Conservation (phyloP, 805 yeast species). For the Kazachstania martiniae region DNA sequence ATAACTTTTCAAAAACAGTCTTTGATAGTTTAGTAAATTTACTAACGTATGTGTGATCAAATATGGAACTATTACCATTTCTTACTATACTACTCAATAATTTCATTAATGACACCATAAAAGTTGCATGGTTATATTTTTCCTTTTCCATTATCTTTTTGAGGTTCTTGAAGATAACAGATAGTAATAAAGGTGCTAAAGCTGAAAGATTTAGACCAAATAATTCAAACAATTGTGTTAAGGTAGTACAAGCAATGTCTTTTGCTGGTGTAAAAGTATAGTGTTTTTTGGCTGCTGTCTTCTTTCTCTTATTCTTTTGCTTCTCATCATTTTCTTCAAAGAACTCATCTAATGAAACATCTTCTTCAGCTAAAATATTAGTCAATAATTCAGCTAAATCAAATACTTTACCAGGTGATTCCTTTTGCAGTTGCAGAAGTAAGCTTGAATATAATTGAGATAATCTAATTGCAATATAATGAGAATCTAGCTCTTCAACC, state of each 20-base stretch:
- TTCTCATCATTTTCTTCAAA: constrained; percentile 1
- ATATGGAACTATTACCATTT: constrained; percentile 7
- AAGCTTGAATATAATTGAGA: constrained; percentile 15
- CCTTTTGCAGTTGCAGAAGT: constrained; percentile 7
- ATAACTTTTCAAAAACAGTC: constrained; percentile 13
- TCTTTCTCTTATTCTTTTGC: constrained; percentile 14
- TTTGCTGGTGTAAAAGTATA: constrained; percentile 20
- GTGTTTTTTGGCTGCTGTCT: constrained; percentile 13
- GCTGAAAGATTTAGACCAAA: constrained; percentile 28
- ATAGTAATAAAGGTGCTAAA: constrained; percentile 25
- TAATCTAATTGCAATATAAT: constrained; percentile 11
- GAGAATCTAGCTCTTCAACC: constrained; percentile 12
- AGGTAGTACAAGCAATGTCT: constrained; percentile 20
- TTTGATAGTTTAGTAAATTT: constrained; percentile 22
- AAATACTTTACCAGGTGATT: constrained; percentile 16
- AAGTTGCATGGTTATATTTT: constrained; percentile 24
- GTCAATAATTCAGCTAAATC: constrained; percentile 21
- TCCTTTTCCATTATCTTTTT: constrained; percentile 26
- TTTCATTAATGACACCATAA: constrained; percentile 18
- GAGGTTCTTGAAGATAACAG: constrained; percentile 24
- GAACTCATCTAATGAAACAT: constrained; percentile 7
- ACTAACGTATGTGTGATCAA: constrained; percentile 6
- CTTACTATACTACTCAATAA: constrained; percentile 15
- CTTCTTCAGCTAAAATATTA: constrained; percentile 23
- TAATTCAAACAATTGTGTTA: constrained; percentile 24